Evolutionary conservation across 2,329 filamentous ascomycete species (phyloP), one percentile per base, ranked within the genome.

Genomic region (Colletotrichum lentis): DNA sequence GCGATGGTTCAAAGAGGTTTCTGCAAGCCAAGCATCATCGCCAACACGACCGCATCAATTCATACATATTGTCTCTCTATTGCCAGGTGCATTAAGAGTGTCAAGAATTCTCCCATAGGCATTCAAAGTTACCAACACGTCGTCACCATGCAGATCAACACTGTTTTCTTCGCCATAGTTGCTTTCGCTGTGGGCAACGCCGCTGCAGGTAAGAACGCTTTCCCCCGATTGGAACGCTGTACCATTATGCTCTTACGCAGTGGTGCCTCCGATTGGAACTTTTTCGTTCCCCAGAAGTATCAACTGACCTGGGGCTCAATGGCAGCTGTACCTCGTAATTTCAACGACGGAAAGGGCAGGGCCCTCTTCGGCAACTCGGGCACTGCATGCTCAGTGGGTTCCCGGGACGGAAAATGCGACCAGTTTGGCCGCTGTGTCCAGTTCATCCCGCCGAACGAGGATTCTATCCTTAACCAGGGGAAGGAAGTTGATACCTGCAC

Each of bases 341-440:
- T 56, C 12, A 27, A 62, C 52, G 54, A 69, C 31, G 63, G 67
- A 20, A 61, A 66, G 46, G 67, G 62, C 18, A 54, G 49, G 12
- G 56, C 62, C 10, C 67, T 69, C 16, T 66, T 69, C 20, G 62
- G 67, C 18, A 69, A 69, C 16, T 56, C 14, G 0, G 62, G 66
- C 7, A 61, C 2, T 1, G 62, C 66, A 14, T 69, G 62, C 56
- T 60, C 62, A 12, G 66, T 62, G 10, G 66, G 66, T 5, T 44
- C 20, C 22, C 12, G 65, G 2, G 66, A 69, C 4, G 66, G 66
- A 35, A 62, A 69, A 14, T 69, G 66, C 37, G 66, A 69, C 46
- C 56, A 35, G 1, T 69, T 69, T 14, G 66, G 66, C 5, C 62
- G 57, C 14, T 69, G 66, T 14, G 62, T 61, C 0, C 66, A 69